phyloP scores from a whole-genome alignment of 106 monocot genomes.

The Allium sativum region DNA sequence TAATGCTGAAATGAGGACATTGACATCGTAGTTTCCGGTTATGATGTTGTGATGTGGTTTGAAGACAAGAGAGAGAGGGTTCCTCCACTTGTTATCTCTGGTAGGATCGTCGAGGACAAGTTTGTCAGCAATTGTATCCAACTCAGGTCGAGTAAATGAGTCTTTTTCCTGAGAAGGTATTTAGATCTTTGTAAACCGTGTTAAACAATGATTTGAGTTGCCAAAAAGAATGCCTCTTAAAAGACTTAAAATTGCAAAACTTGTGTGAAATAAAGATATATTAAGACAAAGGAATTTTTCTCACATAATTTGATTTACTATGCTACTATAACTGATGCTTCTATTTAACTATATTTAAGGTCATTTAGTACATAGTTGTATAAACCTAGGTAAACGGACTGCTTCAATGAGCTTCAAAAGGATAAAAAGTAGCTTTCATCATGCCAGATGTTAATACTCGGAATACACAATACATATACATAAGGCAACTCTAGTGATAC shows the following conservation, averaged over 20 bases:
- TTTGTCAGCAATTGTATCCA: slow-evolving; percentile 65
- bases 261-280: no score
- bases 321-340: no score
- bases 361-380: no score
- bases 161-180: slow-evolving; percentile 41
- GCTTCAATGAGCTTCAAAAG: no score
- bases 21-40: slow-evolving; percentile 91
- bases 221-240: not conserved
- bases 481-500: no score
- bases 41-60: slow-evolving; percentile 73
- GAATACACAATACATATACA: no score
- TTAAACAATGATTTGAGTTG: not conserved
- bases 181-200: slow-evolving; percentile 5
- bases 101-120: slow-evolving; percentile 44
- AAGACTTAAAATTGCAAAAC: not conserved
- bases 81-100: slow-evolving; percentile 35
- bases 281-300: no score
- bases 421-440: no score
- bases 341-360: no score
- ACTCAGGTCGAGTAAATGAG: slow-evolving; percentile 55
- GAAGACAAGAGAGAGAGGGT: slow-evolving; percentile 54
- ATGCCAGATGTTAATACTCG: no score
- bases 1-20: slow-evolving; percentile 83
- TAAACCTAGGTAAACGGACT: no score
- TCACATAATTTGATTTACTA: no score